Evolutionary conservation across 441 rosid species (phyloP).

Genomic region (Corymbia citriodora): DNA sequence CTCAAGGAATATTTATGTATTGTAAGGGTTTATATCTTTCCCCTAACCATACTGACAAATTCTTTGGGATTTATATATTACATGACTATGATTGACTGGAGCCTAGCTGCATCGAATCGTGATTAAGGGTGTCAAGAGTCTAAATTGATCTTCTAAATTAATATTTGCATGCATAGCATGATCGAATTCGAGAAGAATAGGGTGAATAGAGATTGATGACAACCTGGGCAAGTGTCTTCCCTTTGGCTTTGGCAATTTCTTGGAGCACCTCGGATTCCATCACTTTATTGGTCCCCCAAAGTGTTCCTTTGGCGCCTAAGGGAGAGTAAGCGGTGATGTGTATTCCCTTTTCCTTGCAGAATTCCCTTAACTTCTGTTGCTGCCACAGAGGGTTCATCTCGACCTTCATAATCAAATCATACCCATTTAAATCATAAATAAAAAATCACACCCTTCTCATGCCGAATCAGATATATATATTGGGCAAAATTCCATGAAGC

Average conservation of each 20-base stretch:
- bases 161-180: neutral
- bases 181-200: neutral
- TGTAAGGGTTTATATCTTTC: neutral
- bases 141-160: neutral
- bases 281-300: conserved; percentile 39
- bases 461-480: no score
- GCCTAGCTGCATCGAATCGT: neutral
- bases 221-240: conserved; percentile 43
- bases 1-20: neutral
- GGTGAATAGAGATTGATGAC: neutral
- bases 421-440: neutral
- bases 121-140: neutral
- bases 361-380: conserved; percentile 33
- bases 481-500: neutral
- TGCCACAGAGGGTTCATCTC: conserved; percentile 54
- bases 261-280: conserved; percentile 29
- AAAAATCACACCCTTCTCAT: neutral
- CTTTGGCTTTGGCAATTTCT: conserved; percentile 29
- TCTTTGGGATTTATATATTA: neutral
- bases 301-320: conserved; percentile 36
- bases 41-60: neutral
- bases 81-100: neutral
- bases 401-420: conserved; percentile 14
- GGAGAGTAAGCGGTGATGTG: conserved; percentile 39
- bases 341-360: conserved; percentile 27